These are phyloP conservation scores for Colletotrichum euphorbiae DNA, from an alignment of 2,329 filamentous ascomycete genomes.

Conservation along the genomic window DNA sequence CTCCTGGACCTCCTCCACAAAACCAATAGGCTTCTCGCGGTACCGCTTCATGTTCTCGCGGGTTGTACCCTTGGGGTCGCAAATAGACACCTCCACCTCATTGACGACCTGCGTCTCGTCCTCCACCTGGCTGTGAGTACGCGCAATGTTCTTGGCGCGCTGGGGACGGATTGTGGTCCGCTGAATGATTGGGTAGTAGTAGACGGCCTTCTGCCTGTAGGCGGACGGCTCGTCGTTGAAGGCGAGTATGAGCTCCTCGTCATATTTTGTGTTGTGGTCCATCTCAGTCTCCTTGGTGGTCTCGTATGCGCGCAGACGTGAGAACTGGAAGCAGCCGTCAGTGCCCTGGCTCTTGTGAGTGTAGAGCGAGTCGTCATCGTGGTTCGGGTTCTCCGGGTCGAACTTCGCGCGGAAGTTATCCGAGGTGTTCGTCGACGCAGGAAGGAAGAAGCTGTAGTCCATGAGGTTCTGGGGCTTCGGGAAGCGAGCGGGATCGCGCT, in stretches of 20 bases:
- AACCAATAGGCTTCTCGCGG: conserved; percentile 64
- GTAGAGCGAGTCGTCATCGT: conserved; percentile 66
- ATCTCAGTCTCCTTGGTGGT: conserved; percentile 69
- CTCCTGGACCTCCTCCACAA: conserved; percentile 54
- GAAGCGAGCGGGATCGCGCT: conserved; percentile 66
- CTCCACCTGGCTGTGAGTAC: conserved; percentile 58
- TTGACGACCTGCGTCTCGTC: conserved; percentile 66
- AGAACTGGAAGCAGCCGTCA: conserved; percentile 69
- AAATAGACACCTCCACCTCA: conserved; percentile 66
- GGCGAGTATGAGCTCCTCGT: conserved; percentile 71
- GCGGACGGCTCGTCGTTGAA: conserved; percentile 61
- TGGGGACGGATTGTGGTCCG: conserved; percentile 71
- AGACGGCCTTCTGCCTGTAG: conserved; percentile 67
- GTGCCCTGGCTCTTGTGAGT: conserved; percentile 59
- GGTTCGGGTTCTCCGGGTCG: conserved; percentile 66
- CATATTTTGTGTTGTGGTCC: conserved; percentile 69
- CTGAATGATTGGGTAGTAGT: conserved; percentile 77
- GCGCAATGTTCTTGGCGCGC: conserved; percentile 72
- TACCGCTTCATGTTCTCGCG: conserved; percentile 63
- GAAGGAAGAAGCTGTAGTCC: conserved; percentile 76
- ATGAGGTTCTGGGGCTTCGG: conserved; percentile 68
- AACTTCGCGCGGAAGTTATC: conserved; percentile 71
- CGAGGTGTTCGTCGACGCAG: conserved; percentile 59
- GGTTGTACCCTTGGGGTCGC: conserved; percentile 67
- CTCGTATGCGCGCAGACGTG: conserved; percentile 73